Percentiles rank a stretch among this genome's conserved stretches.
These are phyloP conservation scores for Mucor plumbeus DNA, from an alignment of 371 early-diverging fungal species.

Conservation along the genomic window DNA sequence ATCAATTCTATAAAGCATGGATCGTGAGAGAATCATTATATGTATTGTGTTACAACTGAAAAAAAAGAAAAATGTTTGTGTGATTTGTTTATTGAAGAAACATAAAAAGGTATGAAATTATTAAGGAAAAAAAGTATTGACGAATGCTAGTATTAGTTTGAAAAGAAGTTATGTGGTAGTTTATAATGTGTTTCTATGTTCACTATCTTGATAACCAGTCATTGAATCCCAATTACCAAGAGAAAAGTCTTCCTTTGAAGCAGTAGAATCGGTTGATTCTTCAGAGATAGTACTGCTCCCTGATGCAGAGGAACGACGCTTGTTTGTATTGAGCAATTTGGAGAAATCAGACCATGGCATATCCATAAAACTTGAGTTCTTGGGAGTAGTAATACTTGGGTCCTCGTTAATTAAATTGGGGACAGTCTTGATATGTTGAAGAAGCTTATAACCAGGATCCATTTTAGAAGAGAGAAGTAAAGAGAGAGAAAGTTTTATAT, in stretches of 20 bases:
- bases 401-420: constrained; percentile 53
- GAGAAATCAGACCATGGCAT: constrained; percentile 50
- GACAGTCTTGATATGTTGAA: constrained; percentile 49
- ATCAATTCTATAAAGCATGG: constrained; percentile 1
- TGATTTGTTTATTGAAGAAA: constrained; percentile 1
- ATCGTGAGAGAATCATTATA: constrained; percentile 17
- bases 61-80: not conserved
- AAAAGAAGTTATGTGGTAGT: not conserved
- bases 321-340: constrained; percentile 25
- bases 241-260: constrained; percentile 18
- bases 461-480: constrained; percentile 27
- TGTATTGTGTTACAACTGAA: not conserved
- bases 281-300: constrained; percentile 20
- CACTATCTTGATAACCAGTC: constrained; percentile 49
- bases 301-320: constrained; percentile 8
- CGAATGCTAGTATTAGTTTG: not conserved
- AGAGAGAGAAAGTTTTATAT: constrained; percentile 1
- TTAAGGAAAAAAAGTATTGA: not conserved
- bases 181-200: constrained; percentile 27
- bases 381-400: constrained; percentile 46
- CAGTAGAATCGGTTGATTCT: not conserved
- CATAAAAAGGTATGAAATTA: not conserved
- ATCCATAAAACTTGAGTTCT: constrained; percentile 44
- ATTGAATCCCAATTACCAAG: constrained; percentile 55
- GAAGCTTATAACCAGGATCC: constrained; percentile 52